Percentiles rank a stretch among this genome's conserved stretches.
phyloP scores from a whole-genome alignment of 768 basidiomycete species.

The Hygrocybe punicea region DNA sequence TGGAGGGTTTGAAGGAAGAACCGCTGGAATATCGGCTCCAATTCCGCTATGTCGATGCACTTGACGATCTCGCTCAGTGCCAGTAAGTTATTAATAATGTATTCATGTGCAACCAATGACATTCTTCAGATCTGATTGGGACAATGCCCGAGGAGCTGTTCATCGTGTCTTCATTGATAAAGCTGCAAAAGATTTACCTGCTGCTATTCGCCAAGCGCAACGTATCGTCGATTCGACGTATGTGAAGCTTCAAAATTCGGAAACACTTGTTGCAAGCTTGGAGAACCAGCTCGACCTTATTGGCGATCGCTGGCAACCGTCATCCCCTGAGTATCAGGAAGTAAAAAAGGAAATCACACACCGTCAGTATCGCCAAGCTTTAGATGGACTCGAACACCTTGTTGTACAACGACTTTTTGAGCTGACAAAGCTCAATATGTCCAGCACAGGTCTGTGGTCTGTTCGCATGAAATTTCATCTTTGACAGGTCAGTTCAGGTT shows the following conservation, averaged over 20 bases:
- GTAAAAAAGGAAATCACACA: neutral
- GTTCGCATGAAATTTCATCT: conserved; percentile 14
- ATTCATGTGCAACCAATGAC: too few species aligned
- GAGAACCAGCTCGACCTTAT: neutral
- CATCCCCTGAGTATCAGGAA: conserved; percentile 3
- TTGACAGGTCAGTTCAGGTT: conserved; percentile 23
- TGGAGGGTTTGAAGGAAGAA: too few species aligned
- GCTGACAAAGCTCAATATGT: conserved; percentile 23
- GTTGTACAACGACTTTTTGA: neutral
- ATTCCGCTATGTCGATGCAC: too few species aligned
- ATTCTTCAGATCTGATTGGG: too few species aligned
- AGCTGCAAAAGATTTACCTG: neutral
- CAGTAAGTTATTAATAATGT: too few species aligned
- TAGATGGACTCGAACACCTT: neutral
- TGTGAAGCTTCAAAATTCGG: too few species aligned
- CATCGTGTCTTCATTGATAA: neutral
- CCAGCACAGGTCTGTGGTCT: conserved; percentile 18
- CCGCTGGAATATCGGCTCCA: too few species aligned
- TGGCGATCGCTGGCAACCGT: conserved; percentile 11
- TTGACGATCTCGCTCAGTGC: too few species aligned
- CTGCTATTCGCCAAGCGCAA: too few species aligned
- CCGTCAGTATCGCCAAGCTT: neutral
- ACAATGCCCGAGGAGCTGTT: too few species aligned
- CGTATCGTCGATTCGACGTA: too few species aligned
- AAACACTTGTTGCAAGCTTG: neutral